phyloP scores from a whole-genome alignment of 495 filamentous ascomycete genomes.

The Clohesyomyces aquaticus region DNA sequence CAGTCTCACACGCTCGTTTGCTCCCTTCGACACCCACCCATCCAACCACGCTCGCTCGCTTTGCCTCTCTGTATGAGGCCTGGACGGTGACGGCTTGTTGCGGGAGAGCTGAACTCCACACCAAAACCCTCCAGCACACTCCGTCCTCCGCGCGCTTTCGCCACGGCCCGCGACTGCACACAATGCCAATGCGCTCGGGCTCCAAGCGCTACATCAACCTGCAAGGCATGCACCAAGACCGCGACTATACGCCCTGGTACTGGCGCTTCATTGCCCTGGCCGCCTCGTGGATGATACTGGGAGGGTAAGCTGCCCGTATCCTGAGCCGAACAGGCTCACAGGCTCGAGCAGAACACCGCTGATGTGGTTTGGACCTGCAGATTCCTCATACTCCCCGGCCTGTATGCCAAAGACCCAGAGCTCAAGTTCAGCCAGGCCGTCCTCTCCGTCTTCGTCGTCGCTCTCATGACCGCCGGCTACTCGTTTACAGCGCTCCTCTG shows the following conservation, averaged over 20 bases:
- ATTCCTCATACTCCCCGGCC: slow-evolving; percentile 47
- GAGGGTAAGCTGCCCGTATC: slow-evolving; percentile 34
- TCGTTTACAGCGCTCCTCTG: slow-evolving; percentile 47
- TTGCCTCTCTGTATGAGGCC: slow-evolving; percentile 22
- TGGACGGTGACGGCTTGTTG: slow-evolving; percentile 8
- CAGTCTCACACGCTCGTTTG: slow-evolving; percentile 26
- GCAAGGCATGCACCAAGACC: slow-evolving; percentile 17
- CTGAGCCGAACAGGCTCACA: slow-evolving; percentile 7
- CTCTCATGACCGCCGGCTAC: slow-evolving; percentile 48
- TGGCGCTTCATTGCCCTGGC: slow-evolving; percentile 45
- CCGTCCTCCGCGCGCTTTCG: not conserved
- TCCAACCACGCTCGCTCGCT: slow-evolving; percentile 2
- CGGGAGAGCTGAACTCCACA: slow-evolving; percentile 11
- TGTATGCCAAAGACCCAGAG: slow-evolving; percentile 42
- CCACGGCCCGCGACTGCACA: slow-evolving; percentile 4
- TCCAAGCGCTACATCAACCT: slow-evolving; percentile 34
- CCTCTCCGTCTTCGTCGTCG: slow-evolving; percentile 45
- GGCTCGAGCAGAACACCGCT: slow-evolving; percentile 1
- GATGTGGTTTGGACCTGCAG: slow-evolving; percentile 20
- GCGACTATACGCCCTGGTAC: slow-evolving; percentile 40
- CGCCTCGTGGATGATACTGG: slow-evolving; percentile 46
- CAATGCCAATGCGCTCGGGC: slow-evolving; percentile 27
- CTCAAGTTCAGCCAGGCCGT: slow-evolving; percentile 42
- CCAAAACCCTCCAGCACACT: not conserved
- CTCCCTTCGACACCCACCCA: too few species aligned